Evolutionary conservation across 2,329 filamentous ascomycete genomes (phyloP).

Genomic region (Calonectria hawksworthii): DNA sequence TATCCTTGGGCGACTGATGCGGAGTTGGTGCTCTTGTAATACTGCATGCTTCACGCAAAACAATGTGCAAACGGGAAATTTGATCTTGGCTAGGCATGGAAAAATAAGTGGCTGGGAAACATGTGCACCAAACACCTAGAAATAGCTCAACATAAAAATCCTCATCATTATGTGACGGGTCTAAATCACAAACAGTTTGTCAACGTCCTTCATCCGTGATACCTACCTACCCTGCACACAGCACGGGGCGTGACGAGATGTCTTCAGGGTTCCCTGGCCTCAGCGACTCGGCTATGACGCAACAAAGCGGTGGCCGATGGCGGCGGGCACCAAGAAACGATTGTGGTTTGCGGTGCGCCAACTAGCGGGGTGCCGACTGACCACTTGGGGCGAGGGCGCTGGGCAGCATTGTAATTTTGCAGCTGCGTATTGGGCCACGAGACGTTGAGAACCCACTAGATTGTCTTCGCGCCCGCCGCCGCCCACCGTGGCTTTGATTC

Average conservation of each 20-base stretch:
- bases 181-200: background rate
- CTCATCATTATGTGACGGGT: background rate
- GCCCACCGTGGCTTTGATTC: background rate
- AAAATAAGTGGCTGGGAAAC: background rate
- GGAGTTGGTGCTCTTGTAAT: too few relatives aligned
- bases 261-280: conserved; percentile 12
- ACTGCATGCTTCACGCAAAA: background rate
- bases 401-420: conserved; percentile 21
- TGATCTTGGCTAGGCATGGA: too few relatives aligned
- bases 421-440: conserved; percentile 14
- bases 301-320: conserved; percentile 7
- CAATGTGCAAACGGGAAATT: background rate
- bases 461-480: conserved; percentile 11
- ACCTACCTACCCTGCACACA: conserved; percentile 11
- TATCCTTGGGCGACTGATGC: background rate
- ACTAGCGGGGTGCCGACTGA: conserved; percentile 13
- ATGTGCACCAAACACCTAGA: background rate
- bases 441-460: background rate
- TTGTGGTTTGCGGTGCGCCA: background rate
- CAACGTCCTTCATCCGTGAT: background rate
- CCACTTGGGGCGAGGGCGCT: conserved; percentile 19
- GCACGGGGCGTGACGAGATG: background rate
- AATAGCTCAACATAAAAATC: background rate
- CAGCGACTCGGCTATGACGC: conserved; percentile 17
- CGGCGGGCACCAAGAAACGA: background rate